These are phyloP conservation scores for Trichoderma pleuroti DNA, from an alignment of 2,329 filamentous ascomycete genomes.

Conservation along the genomic window DNA sequence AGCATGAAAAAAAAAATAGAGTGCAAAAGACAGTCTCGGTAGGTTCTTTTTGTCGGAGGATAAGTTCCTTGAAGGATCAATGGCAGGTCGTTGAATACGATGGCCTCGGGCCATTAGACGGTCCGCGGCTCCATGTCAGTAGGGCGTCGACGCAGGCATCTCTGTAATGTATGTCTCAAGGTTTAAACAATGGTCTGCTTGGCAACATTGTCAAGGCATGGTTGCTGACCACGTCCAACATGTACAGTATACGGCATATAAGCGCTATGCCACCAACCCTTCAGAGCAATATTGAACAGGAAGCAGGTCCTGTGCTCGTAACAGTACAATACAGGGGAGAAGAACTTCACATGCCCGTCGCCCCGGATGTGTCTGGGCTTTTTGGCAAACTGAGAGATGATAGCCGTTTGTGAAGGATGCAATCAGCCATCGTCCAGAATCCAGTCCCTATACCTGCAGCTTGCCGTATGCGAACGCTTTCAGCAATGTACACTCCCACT, in stretches of 20 bases:
- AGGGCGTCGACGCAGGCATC: background rate
- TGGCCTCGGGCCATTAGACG: conserved; percentile 1
- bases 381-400: conserved; percentile 6
- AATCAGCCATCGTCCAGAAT: background rate
- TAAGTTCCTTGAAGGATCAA: conserved; percentile 1
- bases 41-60: background rate
- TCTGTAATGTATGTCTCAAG: background rate
- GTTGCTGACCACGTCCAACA: background rate
- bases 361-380: background rate
- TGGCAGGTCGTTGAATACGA: background rate
- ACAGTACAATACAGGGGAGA: background rate
- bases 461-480: background rate
- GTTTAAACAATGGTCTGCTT: background rate
- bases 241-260: background rate
- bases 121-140: conserved; percentile 5
- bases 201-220: background rate
- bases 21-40: background rate
- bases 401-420: background rate
- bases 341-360: background rate
- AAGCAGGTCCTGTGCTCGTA: background rate
- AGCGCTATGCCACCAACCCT: background rate
- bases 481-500: background rate
- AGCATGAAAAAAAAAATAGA: background rate
- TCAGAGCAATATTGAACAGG: background rate
- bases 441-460: background rate